Evolutionary conservation across 2,329 filamentous ascomycete species (phyloP).

Genomic region (Aspergillus novoparasiticus): DNA sequence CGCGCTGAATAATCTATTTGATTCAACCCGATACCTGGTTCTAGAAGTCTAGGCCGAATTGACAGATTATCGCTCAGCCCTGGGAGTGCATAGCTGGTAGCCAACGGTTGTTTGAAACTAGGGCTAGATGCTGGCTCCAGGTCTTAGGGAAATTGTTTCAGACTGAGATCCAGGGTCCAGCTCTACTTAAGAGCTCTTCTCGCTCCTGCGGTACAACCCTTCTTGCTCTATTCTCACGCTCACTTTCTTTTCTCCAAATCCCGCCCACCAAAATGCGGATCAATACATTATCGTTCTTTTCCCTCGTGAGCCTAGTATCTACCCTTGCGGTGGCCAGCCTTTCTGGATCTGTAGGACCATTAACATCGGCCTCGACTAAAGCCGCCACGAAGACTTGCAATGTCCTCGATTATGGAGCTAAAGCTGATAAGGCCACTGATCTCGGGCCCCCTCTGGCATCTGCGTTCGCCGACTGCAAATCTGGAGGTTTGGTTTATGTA

Average conservation of each 20-base stretch:
- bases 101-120: background rate
- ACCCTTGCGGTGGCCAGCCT: conserved; percentile 40
- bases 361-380: conserved; percentile 48
- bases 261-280: conserved; percentile 12
- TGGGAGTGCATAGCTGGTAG: background rate
- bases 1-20: background rate
- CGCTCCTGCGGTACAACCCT: background rate
- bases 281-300: conserved; percentile 11
- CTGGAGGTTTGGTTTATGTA: conserved; percentile 54
- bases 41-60: background rate
- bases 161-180: background rate
- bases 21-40: background rate
- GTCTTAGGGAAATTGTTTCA: conserved; percentile 1
- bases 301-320: conserved; percentile 26
- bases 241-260: background rate
- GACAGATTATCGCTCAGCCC: background rate
- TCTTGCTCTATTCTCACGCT: background rate
- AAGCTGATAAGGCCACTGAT: conserved; percentile 55
- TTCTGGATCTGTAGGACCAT: conserved; percentile 48
- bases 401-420: conserved; percentile 56
- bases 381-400: conserved; percentile 54
- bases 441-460: conserved; percentile 51
- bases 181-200: conserved; percentile 2
- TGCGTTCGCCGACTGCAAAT: conserved; percentile 55
- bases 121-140: background rate